Evolutionary conservation across 2,329 filamentous ascomycete species (phyloP), one percentile per base, ranked within the genome.

Genomic region (Monosporascus sp.): DNA sequence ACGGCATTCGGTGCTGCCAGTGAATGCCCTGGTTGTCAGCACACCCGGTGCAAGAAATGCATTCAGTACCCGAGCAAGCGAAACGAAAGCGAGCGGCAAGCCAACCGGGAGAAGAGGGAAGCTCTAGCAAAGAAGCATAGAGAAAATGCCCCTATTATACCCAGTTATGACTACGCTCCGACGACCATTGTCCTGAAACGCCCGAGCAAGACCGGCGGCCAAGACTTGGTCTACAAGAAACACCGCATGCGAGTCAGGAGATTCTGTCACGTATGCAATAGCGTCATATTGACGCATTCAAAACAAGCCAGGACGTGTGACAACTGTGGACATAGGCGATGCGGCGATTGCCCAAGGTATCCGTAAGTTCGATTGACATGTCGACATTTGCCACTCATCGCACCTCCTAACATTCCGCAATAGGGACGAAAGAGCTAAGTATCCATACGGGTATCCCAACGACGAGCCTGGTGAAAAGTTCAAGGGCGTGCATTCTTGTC

Each of bases 21-120:
- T 72, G 77, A 87, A 55, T 96, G 92, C 71, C 71, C 79, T 59
- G 82, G 82, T 60, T 97, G 92, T 74, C 80, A 88, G 61, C 92
- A 97, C 72, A 76, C 77, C 47, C 83, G 89, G 60, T 97, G 92
- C 80, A 87, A 83, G 65, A 85, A 88, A 65, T 97, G 92, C 69
- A 82, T 84, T 27, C 84, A 89, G 52, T 83, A 87, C 63, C 91
- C 91, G 36, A 76, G 81, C 50, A 85, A 85, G 73, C 83, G 81
- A 60, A 78, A 74, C 62, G 79, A 83, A 60, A 76, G 75, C 57
- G 77, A 82, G 64, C 74, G 75, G 60, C 70, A 77, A 54, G 77
- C 77, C 60, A 78, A 75, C 65, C 77, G 79, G 50, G 76, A 78
- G 65, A 74, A 70, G 61, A 75, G 77, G 58, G 76, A 77, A 18